Base-by-base conservation (phyloP, 2,329 filamentous ascomycete species). In the Aspergillus sp. region DNA sequence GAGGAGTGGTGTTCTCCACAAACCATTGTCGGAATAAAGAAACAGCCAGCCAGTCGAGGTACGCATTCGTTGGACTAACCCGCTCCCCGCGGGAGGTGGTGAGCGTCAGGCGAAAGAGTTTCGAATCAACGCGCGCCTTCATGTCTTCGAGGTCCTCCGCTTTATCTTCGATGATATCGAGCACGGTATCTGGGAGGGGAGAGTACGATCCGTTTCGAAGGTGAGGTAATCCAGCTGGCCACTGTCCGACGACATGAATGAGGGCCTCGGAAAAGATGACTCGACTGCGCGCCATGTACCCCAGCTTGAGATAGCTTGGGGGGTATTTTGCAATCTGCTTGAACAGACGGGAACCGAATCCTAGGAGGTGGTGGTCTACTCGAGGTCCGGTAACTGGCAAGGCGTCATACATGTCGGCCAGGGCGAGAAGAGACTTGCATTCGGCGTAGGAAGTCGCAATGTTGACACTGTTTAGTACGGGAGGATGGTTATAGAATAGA, bases 241-340 rank as follows among this genome's bases (percentile, higher is more conserved):
- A 97, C 64, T 95, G 88, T 3, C 91, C 91, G 0, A 96, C 90
- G 0, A 96, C 89, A 59, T 97, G 91, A 41, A 95, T 88, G 39
- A 97, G 75, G 0, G 90, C 89, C 70, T 97, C 86, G 52, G 86
- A 82, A 58, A 90, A 90, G 40, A 90, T 90, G 53, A 90, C 83
- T 52, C 86, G 86, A 58, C 85, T 90, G 36, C 88, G 82, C 7
- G 90, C 85, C 34, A 95, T 77, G 58, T 90, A 95, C 32, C 90
- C 90, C 1, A 97, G 78, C 45, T 90, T 90, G 38, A 96, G 79
- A 61, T 96, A 97, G 47, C 84, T 90, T 38, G 93, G 88, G 9
- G 91, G 90, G 61, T 96, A 96, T 68, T 95, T 96, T 41, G 90
- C 90, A 50, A 96, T 94, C 67, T 96, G 91, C 66, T 93, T 95